Percentiles rank a stretch among this genome's conserved stretches.
Evolutionary conservation across 306 rosid species (phyloP).

Genomic region (Pyrus betulifolia): DNA sequence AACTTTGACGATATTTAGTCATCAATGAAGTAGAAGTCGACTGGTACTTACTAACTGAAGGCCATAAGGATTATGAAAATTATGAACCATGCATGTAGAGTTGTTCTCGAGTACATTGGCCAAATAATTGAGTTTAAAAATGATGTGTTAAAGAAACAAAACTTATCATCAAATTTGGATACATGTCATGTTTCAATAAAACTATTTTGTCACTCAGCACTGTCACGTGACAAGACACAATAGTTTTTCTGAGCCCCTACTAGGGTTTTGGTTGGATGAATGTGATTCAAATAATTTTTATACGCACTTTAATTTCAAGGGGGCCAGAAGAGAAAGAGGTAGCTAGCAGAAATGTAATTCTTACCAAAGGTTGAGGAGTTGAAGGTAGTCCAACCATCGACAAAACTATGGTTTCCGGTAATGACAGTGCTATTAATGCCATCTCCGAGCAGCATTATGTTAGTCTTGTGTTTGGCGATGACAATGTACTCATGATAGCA

Average conservation of each 20-base stretch:
- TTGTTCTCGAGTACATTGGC: not conserved
- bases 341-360: not conserved
- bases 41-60: too few species aligned
- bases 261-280: not conserved
- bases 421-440: constrained; percentile 61
- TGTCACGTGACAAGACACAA: not conserved
- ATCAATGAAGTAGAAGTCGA: too few species aligned
- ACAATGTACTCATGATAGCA: constrained; percentile 50
- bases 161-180: not conserved
- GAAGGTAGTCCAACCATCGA: constrained; percentile 71
- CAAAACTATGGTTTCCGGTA: constrained; percentile 56
- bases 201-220: not conserved
- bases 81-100: not conserved
- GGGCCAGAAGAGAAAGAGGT: not conserved
- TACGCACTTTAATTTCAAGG: not conserved
- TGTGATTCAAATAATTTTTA: not conserved
- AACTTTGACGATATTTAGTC: too few species aligned
- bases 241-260: not conserved
- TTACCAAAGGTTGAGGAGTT: constrained; percentile 74
- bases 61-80: too few species aligned
- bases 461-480: constrained; percentile 47
- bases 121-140: not conserved
- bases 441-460: constrained; percentile 63
- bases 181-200: not conserved
- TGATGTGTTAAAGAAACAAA: not conserved